phyloP scores from a whole-genome alignment of 371 early-diverging fungal genomes.

The Mortierella sp. region DNA sequence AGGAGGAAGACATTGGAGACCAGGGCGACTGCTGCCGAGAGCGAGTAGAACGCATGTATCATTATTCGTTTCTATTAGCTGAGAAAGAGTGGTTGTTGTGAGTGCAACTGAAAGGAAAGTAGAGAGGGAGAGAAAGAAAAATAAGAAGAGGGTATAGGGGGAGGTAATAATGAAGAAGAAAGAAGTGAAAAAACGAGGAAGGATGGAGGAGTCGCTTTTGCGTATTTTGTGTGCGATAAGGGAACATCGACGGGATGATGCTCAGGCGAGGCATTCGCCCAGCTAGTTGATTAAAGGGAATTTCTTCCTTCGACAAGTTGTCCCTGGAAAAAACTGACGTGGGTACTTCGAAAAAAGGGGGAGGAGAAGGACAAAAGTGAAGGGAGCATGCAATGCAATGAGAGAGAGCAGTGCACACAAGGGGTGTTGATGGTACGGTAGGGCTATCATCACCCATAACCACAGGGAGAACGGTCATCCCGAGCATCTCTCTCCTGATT shows the following conservation, averaged over 20 bases:
- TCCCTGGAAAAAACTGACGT: too few relatives aligned
- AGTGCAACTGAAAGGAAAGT: background rate
- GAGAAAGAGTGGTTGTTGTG: background rate
- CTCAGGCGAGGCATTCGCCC: too few relatives aligned
- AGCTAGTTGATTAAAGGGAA: too few relatives aligned
- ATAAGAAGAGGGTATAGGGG: background rate
- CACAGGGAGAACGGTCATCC: too few relatives aligned
- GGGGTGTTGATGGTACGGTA: too few relatives aligned
- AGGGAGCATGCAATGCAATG: background rate
- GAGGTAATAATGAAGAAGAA: background rate
- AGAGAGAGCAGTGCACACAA: background rate
- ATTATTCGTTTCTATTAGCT: conserved; percentile 14
- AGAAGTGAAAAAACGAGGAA: background rate
- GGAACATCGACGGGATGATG: too few relatives aligned
- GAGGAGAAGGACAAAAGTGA: background rate
- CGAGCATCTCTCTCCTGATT: too few relatives aligned
- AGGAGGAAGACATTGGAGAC: conserved; percentile 56
- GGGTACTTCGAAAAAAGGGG: too few relatives aligned
- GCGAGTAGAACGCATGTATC: conserved; percentile 25
- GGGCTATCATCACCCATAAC: background rate
- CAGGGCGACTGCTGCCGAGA: conserved; percentile 47
- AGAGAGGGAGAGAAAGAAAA: background rate
- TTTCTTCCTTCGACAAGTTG: too few relatives aligned
- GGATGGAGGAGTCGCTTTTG: background rate
- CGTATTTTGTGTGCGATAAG: background rate